Evolutionary conservation across 345 rosid species (phyloP), one percentile per base, ranked within the genome.

Genomic region (Citrus cavaleriei): DNA sequence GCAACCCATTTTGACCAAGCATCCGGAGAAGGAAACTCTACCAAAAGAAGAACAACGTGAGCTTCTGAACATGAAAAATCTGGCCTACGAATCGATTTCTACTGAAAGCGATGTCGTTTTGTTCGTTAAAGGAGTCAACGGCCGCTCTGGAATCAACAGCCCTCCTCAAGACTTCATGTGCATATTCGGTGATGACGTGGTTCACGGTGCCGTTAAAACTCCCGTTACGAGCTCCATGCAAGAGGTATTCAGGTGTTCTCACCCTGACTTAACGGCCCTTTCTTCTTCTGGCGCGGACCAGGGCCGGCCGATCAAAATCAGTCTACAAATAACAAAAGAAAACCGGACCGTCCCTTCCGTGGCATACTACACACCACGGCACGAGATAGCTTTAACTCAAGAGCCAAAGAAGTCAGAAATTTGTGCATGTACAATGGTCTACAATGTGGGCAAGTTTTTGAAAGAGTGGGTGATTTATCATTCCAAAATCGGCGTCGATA

Each of bases 381-480:
- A 77, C 65, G 88, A 6, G 78, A 10, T 81, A 76, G 66, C 38
- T 72, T 55, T 22, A 4, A 5, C 46, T 9, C 16, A 54, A 4
- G 34, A 68, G 6, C 40, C 64, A 8, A 88, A 86, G 37, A 88
- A 86, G 34, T 64, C 79, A 14, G 85, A 82, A 59, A 0, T 92
- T 1, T 95, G 99, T 85, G 98, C 97, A 70, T 73, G 83, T 40
- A 88, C 96, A 4, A 95, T 95, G 99, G 95, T 93, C 73, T 89
- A 85, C 88, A 90, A 93, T 81, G 97, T 87, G 80, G 97, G 86
- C 0, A 92, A 89, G 84, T 90, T 86, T 90, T 70, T 95, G n/a
- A 81, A 84, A 49, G 98, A 95, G 75, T 93, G 99, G 97, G 91
- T 92, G n/a, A 85, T 85, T 78, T 95, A 92, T 84, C 87, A 95